Percentiles rank a stretch among this genome's conserved stretches.
Evolutionary conservation across 2,329 filamentous ascomycete genomes (phyloP).

Genomic region (Penicillium fuscoglaucum): DNA sequence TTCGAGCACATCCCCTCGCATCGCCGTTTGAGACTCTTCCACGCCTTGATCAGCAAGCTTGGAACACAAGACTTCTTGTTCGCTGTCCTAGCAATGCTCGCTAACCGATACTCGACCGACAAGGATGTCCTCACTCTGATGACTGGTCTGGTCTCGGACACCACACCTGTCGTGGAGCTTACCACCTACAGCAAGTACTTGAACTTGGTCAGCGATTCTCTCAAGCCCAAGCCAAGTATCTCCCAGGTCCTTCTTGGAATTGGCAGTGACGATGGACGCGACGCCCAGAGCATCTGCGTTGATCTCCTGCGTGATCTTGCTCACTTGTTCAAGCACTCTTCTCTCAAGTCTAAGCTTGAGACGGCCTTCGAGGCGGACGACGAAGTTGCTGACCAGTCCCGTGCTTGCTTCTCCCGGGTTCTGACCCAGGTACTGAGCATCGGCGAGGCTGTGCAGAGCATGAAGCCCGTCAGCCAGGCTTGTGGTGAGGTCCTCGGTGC

Average conservation of each 20-base stretch:
- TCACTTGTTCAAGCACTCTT: slow-evolving; percentile 43
- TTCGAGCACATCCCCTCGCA: slow-evolving; percentile 95
- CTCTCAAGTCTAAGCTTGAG: slow-evolving; percentile 43
- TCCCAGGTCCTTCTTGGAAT: slow-evolving; percentile 71
- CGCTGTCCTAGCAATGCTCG: slow-evolving; percentile 81
- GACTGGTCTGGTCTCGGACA: slow-evolving; percentile 69
- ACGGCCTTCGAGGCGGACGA: slow-evolving; percentile 38
- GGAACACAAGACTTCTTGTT: slow-evolving; percentile 85
- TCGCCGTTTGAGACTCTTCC: slow-evolving; percentile 77
- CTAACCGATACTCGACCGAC: slow-evolving; percentile 82
- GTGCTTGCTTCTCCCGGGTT: slow-evolving; percentile 67
- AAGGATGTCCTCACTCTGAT: slow-evolving; percentile 74
- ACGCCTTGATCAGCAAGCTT: slow-evolving; percentile 79
- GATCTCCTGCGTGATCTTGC: slow-evolving; percentile 45
- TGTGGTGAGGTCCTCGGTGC: slow-evolving; percentile 71
- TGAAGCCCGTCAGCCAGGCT: slow-evolving; percentile 41
- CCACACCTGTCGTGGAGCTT: slow-evolving; percentile 73
- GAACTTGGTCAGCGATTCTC: slow-evolving; percentile 70
- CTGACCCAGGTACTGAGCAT: slow-evolving; percentile 66
- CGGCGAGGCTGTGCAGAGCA: slow-evolving; percentile 53
- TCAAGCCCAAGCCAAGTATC: slow-evolving; percentile 71
- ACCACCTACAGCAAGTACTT: slow-evolving; percentile 73
- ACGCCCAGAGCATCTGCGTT: slow-evolving; percentile 43
- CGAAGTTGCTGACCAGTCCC: slow-evolving; percentile 63
- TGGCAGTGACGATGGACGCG: slow-evolving; percentile 51